Evolutionary conservation across 768 basidiomycete genomes (phyloP).

Genomic region (Cubamyces lactineus): DNA sequence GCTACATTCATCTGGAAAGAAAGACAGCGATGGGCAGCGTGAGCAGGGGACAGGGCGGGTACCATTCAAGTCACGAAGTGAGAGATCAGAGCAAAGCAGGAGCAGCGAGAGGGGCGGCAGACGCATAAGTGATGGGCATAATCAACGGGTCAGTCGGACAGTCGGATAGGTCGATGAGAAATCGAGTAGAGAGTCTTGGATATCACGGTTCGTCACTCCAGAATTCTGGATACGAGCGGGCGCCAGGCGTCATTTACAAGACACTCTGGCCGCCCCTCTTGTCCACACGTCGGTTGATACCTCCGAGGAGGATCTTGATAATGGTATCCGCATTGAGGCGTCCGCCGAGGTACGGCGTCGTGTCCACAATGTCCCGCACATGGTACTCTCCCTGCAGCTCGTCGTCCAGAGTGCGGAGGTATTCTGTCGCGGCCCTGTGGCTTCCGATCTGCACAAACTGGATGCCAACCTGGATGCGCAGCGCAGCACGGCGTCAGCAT

Average conservation of each 20-base stretch:
- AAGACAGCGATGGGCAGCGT: background rate
- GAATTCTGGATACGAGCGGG: background rate
- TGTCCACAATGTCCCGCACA: conserved; percentile 73
- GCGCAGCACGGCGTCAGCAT: background rate
- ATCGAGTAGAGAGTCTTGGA: no score
- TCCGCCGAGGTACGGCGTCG: conserved; percentile 54
- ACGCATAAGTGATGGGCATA: no score
- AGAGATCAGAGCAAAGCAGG: background rate
- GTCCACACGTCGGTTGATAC: conserved; percentile 62
- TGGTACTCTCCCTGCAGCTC: conserved; percentile 45
- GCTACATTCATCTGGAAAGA: conserved; percentile 9
- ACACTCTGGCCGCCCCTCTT: conserved; percentile 28
- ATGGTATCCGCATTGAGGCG: conserved; percentile 50
- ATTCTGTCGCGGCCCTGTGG: conserved; percentile 43
- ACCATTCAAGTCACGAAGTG: background rate
- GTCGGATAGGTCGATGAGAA: no score
- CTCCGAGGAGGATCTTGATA: conserved; percentile 67
- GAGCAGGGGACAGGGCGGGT: background rate
- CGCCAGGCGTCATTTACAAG: background rate
- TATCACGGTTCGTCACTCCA: no score
- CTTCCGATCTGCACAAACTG: conserved; percentile 77
- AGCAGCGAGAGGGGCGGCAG: no score
- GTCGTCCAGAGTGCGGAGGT: conserved; percentile 59
- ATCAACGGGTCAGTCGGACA: no score
- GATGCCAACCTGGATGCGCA: conserved; percentile 54